Evolutionary conservation across 768 basidiomycete species (phyloP).

Genomic region (Pisolithus marmoratus): DNA sequence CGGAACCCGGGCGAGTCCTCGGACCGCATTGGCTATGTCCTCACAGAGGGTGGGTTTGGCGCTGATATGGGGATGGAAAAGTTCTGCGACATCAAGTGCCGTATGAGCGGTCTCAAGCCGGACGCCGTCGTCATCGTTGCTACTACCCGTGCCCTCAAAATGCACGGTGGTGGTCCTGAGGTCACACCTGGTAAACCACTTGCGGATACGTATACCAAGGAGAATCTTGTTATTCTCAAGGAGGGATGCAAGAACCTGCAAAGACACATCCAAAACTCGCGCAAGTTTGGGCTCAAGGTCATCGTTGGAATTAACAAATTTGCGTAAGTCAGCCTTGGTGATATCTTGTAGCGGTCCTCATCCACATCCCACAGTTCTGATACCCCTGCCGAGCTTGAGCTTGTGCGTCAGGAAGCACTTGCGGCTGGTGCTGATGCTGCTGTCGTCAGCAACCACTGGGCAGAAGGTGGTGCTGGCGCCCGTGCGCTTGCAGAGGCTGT

Average conservation of each 20-base stretch:
- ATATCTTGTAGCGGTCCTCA: neutral
- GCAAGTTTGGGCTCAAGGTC: slow-evolving; percentile 95
- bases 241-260: slow-evolving; percentile 91
- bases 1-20: slow-evolving; percentile 83
- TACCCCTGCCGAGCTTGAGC: slow-evolving; percentile 81
- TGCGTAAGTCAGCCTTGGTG: slow-evolving; percentile 50
- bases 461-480: slow-evolving; percentile 89
- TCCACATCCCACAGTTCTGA: slow-evolving; percentile 57
- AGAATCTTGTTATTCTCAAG: slow-evolving; percentile 83
- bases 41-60: slow-evolving; percentile 98
- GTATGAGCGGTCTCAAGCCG: slow-evolving; percentile 85
- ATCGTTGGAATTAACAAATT: slow-evolving; percentile 96
- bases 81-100: slow-evolving; percentile 99
- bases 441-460: slow-evolving; percentile 97
- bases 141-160: slow-evolving; percentile 95
- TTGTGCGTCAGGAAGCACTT: slow-evolving; percentile 75
- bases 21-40: slow-evolving; percentile 84
- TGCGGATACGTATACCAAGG: slow-evolving; percentile 89
- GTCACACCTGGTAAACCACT: slow-evolving; percentile 94
- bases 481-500: slow-evolving; percentile 89
- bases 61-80: slow-evolving; percentile 99
- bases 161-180: slow-evolving; percentile 98
- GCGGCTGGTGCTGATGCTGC: slow-evolving; percentile 91
- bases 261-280: slow-evolving; percentile 90
- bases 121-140: slow-evolving; percentile 96